These are phyloP conservation scores for Ustilago loliicola DNA, from an alignment of 1,284 basidiomycete species.

Conservation along the genomic window DNA sequence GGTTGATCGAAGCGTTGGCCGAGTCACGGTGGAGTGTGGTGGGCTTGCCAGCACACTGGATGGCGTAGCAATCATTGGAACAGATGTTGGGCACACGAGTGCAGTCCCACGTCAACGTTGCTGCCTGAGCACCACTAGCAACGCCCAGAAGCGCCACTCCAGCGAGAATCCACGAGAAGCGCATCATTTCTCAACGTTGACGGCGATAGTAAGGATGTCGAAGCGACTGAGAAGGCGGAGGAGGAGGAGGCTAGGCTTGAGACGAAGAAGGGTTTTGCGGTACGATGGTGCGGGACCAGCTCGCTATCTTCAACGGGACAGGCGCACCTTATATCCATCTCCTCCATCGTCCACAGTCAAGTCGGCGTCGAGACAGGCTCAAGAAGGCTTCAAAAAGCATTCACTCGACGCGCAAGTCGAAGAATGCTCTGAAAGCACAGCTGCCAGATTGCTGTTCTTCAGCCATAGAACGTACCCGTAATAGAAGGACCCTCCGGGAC, in stretches of 20 bases:
- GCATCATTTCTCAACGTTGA: constrained; percentile 1
- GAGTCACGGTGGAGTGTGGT: constrained; percentile 57
- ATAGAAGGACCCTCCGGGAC: background rate
- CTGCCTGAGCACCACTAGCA: constrained; percentile 7
- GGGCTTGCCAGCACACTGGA: constrained; percentile 53
- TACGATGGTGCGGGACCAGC: background rate
- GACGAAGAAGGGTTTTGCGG: background rate
- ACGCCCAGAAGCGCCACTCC: constrained; percentile 10
- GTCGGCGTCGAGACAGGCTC: background rate
- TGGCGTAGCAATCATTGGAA: constrained; percentile 57
- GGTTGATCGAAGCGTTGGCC: constrained; percentile 41
- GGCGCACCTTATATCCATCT: background rate
- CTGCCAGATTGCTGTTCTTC: no score
- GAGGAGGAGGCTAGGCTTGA: background rate
- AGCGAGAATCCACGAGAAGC: background rate
- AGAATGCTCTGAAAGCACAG: no score
- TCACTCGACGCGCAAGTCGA: no score
- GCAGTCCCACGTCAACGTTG: constrained; percentile 58
- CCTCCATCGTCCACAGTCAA: background rate
- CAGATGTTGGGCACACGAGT: constrained; percentile 62
- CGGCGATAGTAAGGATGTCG: background rate
- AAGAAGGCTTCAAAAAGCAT: background rate
- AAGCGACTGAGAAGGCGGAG: background rate
- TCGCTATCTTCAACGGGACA: background rate
- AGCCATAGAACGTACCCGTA: no score